Conservation (phyloP, 139 green algal genomes). For the Zygnema circumcarinatum region DNA sequence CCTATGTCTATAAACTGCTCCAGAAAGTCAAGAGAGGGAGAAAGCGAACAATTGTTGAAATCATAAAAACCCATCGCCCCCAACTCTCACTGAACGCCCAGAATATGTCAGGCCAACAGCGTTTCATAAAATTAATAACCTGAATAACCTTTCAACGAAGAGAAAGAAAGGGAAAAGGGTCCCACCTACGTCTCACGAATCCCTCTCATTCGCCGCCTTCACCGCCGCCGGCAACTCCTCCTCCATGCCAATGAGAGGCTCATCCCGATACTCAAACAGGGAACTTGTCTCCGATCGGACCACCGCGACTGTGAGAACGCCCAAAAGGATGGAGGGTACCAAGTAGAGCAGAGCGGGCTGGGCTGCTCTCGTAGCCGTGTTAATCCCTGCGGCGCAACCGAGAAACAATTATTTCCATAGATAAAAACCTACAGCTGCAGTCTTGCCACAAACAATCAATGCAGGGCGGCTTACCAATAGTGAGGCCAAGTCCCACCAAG, state of each 20-base stretch:
- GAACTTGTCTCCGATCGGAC: background rate
- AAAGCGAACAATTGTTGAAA: too few species aligned
- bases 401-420: background rate
- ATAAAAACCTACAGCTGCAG: background rate
- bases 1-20: too few species aligned
- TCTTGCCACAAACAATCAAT: too few species aligned
- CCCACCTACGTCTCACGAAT: background rate
- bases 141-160: background rate
- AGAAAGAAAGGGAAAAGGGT: background rate
- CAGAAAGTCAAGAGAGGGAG: too few species aligned
- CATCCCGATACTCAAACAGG: constrained; percentile 23
- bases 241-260: too few species aligned
- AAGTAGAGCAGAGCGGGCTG: constrained; percentile 57
- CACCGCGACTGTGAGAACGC: background rate
- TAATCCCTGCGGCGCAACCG: constrained; percentile 34
- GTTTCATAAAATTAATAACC: too few species aligned
- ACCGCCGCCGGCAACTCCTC: background rate
- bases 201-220: background rate
- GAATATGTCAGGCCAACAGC: too few species aligned
- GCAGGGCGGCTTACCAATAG: constrained; percentile 31
- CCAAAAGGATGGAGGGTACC: constrained; percentile 42
- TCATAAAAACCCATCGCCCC: too few species aligned
- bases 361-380: constrained; percentile 24
- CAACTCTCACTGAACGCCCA: too few species aligned
- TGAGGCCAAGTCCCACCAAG: constrained; percentile 32